Percentiles rank a stretch among this genome's conserved stretches.
phyloP scores from a whole-genome alignment of 78 protist genomes.

The Protostelium mycophagum region DNA sequence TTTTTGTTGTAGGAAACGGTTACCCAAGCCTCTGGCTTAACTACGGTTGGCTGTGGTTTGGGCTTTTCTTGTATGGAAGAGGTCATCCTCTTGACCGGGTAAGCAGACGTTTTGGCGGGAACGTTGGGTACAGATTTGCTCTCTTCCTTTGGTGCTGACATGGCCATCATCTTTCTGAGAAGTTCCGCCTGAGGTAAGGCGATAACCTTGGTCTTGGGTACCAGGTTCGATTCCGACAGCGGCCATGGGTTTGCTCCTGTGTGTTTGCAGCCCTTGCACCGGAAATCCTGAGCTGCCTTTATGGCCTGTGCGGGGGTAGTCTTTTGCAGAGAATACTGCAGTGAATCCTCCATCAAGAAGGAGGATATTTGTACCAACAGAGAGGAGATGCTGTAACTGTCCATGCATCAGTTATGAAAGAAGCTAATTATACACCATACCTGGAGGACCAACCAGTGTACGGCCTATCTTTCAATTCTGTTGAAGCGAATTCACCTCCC shows the following conservation, averaged over 20 bases:
- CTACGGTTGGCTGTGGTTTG: too few relatives aligned
- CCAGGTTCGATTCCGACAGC: neutral
- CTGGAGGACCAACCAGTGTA: neutral
- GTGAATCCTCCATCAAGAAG: neutral
- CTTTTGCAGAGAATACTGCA: neutral
- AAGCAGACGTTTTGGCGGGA: too few relatives aligned
- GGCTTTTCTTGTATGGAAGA: too few relatives aligned
- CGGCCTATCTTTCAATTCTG: neutral
- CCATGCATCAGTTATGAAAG: neutral
- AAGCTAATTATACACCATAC: neutral
- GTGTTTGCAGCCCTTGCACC: neutral
- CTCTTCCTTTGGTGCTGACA: too few relatives aligned
- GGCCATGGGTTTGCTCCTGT: neutral
- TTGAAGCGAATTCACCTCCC: neutral
- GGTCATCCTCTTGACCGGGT: too few relatives aligned
- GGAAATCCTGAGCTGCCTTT: neutral
- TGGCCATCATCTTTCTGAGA: neutral
- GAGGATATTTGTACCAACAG: neutral
- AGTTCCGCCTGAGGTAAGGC: neutral
- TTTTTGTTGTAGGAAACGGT: too few relatives aligned
- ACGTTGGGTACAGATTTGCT: too few relatives aligned
- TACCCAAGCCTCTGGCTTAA: too few relatives aligned
- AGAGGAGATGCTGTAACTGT: neutral
- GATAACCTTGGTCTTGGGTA: neutral
- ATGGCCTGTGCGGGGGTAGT: neutral